Conservation (phyloP, 2,329 filamentous ascomycete species). For the Colletotrichum ledebouriae region DNA sequence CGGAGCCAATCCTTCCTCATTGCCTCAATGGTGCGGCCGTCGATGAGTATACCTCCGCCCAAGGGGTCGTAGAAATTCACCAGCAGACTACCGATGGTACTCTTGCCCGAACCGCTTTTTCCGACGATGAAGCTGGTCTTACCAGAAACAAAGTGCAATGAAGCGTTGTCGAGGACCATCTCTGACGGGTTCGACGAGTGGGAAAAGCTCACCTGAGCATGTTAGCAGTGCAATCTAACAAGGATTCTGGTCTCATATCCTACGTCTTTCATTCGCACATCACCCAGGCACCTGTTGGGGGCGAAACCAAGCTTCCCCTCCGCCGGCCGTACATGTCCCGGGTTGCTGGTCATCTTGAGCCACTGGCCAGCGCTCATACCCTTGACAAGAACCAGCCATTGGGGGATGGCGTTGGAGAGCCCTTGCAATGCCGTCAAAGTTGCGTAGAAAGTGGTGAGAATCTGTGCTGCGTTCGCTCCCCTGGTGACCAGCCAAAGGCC, state of each 20-base stretch:
- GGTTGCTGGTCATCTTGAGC: constrained; percentile 54
- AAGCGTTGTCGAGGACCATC: constrained; percentile 70
- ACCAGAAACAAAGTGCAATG: constrained; percentile 78
- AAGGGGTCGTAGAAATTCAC: constrained; percentile 80
- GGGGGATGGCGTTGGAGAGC: constrained; percentile 79
- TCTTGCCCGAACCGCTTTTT: constrained; percentile 91
- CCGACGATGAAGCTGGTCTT: constrained; percentile 86
- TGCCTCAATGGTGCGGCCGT: constrained; percentile 71
- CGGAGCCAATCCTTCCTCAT: constrained; percentile 81
- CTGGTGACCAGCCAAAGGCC: constrained; percentile 77
- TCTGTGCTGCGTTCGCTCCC: constrained; percentile 72
- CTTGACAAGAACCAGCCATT: constrained; percentile 83
- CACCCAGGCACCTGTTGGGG: constrained; percentile 66
- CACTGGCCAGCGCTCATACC: constrained; percentile 80
- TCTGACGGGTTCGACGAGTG: constrained; percentile 80
- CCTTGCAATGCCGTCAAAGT: constrained; percentile 82
- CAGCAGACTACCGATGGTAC: constrained; percentile 85
- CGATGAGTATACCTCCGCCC: constrained; percentile 76
- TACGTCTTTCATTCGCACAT: constrained; percentile 79
- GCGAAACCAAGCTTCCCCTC: constrained; percentile 41
- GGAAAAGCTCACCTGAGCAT: constrained; percentile 76
- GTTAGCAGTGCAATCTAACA: not conserved
- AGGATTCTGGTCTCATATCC: constrained; percentile 45
- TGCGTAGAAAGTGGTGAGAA: constrained; percentile 89
- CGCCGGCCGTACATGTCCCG: constrained; percentile 46